These are phyloP conservation scores for Fusarium sp. DNA, from an alignment of 2,329 filamentous ascomycete genomes.

Conservation along the genomic window DNA sequence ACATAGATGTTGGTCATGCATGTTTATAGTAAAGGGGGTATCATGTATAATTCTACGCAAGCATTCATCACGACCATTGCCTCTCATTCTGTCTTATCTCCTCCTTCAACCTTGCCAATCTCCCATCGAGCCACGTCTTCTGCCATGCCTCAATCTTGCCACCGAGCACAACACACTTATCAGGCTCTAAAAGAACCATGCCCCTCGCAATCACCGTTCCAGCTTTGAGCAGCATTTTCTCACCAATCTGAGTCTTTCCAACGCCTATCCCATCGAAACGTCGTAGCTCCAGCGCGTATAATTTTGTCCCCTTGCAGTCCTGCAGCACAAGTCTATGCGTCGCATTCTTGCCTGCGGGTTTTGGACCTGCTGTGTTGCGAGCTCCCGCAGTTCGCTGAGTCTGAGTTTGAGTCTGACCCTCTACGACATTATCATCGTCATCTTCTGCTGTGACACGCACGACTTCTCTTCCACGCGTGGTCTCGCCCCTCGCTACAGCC, in stretches of 20 bases:
- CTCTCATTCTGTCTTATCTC: conserved; percentile 61
- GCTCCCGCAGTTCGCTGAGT: conserved; percentile 29
- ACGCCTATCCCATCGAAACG: conserved; percentile 75
- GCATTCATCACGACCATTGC: conserved; percentile 14
- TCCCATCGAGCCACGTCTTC: conserved; percentile 78
- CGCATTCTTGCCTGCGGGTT: conserved; percentile 59
- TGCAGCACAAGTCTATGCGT: conserved; percentile 87
- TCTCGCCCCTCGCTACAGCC: conserved; percentile 78
- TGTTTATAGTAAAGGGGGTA: conserved; percentile 35
- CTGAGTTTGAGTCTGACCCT: conserved; percentile 49
- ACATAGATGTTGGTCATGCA: background rate
- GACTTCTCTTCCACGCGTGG: conserved; percentile 82
- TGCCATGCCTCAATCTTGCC: conserved; percentile 89
- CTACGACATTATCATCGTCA: conserved; percentile 63
- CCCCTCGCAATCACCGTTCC: conserved; percentile 78
- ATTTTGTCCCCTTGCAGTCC: conserved; percentile 77
- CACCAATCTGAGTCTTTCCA: conserved; percentile 77
- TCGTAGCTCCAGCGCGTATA: conserved; percentile 80
- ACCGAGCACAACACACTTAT: conserved; percentile 78
- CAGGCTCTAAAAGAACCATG: conserved; percentile 80
- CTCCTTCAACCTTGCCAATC: conserved; percentile 77
- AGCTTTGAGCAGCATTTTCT: conserved; percentile 81
- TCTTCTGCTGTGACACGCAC: conserved; percentile 71
- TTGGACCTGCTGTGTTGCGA: conserved; percentile 32
- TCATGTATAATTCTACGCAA: conserved; percentile 24